Evolutionary conservation across 1,284 basidiomycete genomes (phyloP).

Genomic region (Paramarasmius palmivorus): DNA sequence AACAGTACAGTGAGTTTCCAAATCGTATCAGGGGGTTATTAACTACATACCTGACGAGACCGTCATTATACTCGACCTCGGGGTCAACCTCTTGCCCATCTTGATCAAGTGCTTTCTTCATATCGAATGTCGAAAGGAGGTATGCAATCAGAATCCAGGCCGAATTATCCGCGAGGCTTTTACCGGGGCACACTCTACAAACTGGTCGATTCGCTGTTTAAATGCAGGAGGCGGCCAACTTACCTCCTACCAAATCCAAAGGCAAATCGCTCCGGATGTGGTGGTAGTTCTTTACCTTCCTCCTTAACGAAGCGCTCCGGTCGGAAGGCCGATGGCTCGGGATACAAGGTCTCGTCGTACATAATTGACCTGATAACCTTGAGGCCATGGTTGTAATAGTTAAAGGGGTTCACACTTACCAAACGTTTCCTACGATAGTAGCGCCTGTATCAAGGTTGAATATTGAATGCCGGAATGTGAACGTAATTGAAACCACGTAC

Average conservation of each 20-base stretch:
- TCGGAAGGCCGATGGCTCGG: background rate
- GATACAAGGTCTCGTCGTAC: background rate
- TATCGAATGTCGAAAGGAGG: background rate
- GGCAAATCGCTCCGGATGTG: background rate
- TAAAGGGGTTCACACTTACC: background rate
- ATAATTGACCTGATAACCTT: background rate
- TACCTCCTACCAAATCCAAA: conserved; percentile 5
- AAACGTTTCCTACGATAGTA: background rate
- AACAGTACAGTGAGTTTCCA: too few species aligned
- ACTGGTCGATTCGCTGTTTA: background rate
- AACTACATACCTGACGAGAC: background rate
- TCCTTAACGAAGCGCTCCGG: conserved; percentile 1
- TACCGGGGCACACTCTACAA: background rate
- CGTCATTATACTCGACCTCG: background rate
- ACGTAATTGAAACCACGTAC: background rate
- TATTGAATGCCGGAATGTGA: too few species aligned
- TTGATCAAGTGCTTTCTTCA: conserved; percentile 1
- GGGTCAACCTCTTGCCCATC: conserved; percentile 1
- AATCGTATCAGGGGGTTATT: too few species aligned
- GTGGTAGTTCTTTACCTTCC: background rate
- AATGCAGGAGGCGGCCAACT: background rate
- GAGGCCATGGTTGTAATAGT: background rate
- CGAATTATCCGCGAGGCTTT: background rate
- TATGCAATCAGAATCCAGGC: background rate
- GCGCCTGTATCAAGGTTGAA: background rate